Percentiles rank a stretch among this genome's conserved stretches.
These are phyloP conservation scores for Fomitiporia mediterranea DNA, from an alignment of 1,284 basidiomycete genomes.

Conservation along the genomic window DNA sequence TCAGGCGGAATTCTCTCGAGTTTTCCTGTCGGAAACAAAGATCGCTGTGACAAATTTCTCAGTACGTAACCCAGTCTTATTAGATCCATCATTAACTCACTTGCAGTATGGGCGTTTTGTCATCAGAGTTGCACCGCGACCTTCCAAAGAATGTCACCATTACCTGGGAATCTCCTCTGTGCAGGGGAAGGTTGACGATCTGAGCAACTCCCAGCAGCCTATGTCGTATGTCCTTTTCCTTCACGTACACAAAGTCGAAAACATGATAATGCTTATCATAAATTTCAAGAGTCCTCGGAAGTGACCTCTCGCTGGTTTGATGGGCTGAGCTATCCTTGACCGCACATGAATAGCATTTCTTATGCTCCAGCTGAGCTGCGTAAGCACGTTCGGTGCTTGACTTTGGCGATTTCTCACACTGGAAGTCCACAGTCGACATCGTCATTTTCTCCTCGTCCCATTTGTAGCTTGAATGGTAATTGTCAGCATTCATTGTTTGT, in stretches of 20 bases:
- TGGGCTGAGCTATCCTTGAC: neutral
- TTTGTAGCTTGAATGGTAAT: slow-evolving; percentile 10
- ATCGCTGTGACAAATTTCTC: too few relatives aligned
- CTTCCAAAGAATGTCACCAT: slow-evolving; percentile 1
- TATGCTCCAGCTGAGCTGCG: slow-evolving; percentile 3
- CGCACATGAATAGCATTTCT: slow-evolving; percentile 15
- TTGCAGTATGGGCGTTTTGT: neutral
- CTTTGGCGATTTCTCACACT: slow-evolving; percentile 41
- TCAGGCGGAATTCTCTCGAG: neutral
- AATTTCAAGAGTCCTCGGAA: slow-evolving; percentile 33
- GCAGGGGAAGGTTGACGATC: slow-evolving; percentile 35
- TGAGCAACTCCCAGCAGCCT: slow-evolving; percentile 49
- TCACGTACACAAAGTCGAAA: slow-evolving; percentile 53
- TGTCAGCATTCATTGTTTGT: too few relatives aligned
- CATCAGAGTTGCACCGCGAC: neutral
- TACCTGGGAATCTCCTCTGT: slow-evolving; percentile 21
- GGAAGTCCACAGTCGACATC: slow-evolving; percentile 22
- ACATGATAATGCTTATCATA: slow-evolving; percentile 46
- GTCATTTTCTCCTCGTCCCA: slow-evolving; percentile 1
- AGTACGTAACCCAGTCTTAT: too few relatives aligned
- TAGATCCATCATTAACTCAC: too few relatives aligned
- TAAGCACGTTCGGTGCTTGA: slow-evolving; percentile 28
- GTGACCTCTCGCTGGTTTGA: slow-evolving; percentile 1
- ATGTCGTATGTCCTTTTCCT: slow-evolving; percentile 24
- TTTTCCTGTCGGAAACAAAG: neutral